Base-by-base conservation (phyloP, 768 basidiomycete genomes). In the Calocybe indica region DNA sequence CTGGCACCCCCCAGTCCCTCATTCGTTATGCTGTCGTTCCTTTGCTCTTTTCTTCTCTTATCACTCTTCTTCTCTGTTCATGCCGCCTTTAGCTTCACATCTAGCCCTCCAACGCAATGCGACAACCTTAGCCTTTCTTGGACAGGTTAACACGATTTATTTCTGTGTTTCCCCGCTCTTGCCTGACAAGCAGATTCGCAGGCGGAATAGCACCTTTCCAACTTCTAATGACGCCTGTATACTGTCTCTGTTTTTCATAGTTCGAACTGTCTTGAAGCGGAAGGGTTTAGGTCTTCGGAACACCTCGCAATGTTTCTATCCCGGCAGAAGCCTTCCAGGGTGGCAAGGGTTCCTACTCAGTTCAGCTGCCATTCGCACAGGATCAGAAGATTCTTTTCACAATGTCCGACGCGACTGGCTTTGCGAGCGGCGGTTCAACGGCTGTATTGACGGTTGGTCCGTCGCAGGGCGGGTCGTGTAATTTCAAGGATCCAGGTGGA, bases 391-490 rank as follows among this genome's bases (percentile, higher is more conserved):
- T 87, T 41, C 43, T 87, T 9, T 49, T 83, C 13, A 73, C 78
- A 33, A 84, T 90, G 82, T 88, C 83, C 28, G 88, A 90, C 58
- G 69, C 79, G 12, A 76, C 75, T 28, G 85, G 85, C 1, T 87
- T 83, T 58, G 85, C 68, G 37, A 69, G 80, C 7, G 88, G 87
- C 4, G 88, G 85, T 15, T 69, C 71, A 22, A 74, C 78, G 7
- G 47, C 62, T 38, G 41, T 85, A 5, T 53, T 82, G 36, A 71
- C 67, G 1, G 78, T 81, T 11, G 78, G 71, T 36, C 46, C 62
- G 7, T 71, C 80, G 2, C 58, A 69, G 28, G 72, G 73, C 10
- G 74, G 72, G 9, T 62, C 53, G 11, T 89, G 87, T 62, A 68
- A 78, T 50, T 76, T 75, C 0, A 66, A 68, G 8, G 59, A 63